A percentile compares a stretch with the other conserved stretches of the same genome.
Conservation (phyloP, 2,329 filamentous ascomycete species). For the Botrytis elliptica region DNA sequence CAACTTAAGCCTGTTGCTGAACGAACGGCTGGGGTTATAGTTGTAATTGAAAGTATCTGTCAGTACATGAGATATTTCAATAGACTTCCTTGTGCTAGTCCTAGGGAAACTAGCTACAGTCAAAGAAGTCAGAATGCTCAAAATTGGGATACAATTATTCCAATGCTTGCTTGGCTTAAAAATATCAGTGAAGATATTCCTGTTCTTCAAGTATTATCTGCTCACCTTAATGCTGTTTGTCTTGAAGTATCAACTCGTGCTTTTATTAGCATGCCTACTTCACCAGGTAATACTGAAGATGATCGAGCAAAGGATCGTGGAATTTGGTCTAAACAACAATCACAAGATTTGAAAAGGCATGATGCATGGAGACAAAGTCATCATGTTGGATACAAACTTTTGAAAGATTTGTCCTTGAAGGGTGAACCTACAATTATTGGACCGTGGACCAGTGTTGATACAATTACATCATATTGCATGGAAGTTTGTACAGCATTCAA, state of each 20-base stretch:
- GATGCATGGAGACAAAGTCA: constrained; percentile 15
- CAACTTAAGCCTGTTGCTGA: constrained; percentile 25
- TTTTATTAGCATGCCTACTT: neutral
- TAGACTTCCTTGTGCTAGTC: constrained; percentile 17
- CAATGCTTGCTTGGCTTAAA: neutral
- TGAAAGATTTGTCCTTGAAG: neutral
- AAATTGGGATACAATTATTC: constrained; percentile 42
- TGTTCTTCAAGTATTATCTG: constrained; percentile 8
- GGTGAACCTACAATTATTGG: neutral
- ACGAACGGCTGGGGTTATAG: constrained; percentile 31
- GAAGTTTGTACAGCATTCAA: constrained; percentile 20
- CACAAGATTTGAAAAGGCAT: neutral
- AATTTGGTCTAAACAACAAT: constrained; percentile 11
- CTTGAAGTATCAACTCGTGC: constrained; percentile 15
- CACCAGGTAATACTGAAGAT: constrained; percentile 8
- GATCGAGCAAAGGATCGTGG: constrained; percentile 1
- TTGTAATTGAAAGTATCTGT: constrained; percentile 35
- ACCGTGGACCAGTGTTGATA: constrained; percentile 19
- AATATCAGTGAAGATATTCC: constrained; percentile 15
- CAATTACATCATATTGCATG: constrained; percentile 17
- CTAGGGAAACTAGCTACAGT: constrained; percentile 39
- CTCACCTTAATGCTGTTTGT: constrained; percentile 14
- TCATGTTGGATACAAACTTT: neutral
- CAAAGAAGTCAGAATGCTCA: neutral
- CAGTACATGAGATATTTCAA: constrained; percentile 37